Evolutionary conservation across 208 protist genomes (phyloP), one percentile per base, ranked within the genome.

Genomic region (Acanthamoeba pearcei): DNA sequence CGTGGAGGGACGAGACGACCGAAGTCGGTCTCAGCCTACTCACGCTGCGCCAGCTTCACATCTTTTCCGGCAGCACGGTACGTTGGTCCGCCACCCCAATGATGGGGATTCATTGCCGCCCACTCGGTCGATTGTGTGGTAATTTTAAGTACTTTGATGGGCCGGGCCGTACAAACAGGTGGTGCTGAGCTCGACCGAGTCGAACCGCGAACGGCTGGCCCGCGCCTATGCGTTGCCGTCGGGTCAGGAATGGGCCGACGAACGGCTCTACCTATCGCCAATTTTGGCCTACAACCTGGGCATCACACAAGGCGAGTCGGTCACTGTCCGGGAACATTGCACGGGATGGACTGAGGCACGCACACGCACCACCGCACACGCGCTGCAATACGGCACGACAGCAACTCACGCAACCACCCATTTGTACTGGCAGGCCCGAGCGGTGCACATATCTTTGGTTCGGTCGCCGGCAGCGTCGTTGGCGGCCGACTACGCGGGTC

Each of bases 51-150:
- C 35, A 51, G 53, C 51, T 94, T 12, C 64, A 38, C 35, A 15
- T 94, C 72, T 94, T 94, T 29, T 85, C 70, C n/a, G 91, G 91
- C 66, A 94, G 91, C 27, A 17, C 12, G 35, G 72, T 94, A 66
- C 49, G 51, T 12, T 35, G 10, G 32, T n/a, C 32, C 38, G 1
- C 17, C 46, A 5, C n/a, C 35, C 74, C 46, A 9, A 49, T 38
- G 35, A 38, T 38, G 35, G 0, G 15, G 22, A 0, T 0, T 5
- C 76, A 17, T 55, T 22, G 35, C 8, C 24, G 12, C 38, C 46
- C 49, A 46, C 17, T 42, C 46, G 42, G 42, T 9, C 42, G 42
- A 49, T 49, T 38, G 38, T 49, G 5, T 49, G 46, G 46, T 49
- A 5, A 49, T 49, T 12, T 8, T 38, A 38, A 49, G 3, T 12